Conservation (phyloP, 768 basidiomycete species). For the Porphyrellus cyaneotinctus region DNA sequence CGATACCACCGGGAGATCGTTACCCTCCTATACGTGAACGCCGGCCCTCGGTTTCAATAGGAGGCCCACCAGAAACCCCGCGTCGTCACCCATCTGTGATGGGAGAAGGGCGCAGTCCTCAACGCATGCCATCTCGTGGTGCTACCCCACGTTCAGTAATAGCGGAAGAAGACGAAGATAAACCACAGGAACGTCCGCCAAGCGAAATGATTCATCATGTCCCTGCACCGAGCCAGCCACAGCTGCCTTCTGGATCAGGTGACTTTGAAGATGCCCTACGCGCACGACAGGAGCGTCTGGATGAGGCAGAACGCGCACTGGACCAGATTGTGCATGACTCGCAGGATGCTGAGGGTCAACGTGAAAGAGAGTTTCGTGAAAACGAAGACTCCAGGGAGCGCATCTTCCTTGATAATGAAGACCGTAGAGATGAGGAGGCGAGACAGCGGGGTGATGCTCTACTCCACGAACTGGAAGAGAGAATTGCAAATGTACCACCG, state of each 20-base stretch:
- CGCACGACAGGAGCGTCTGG: constrained; percentile 50
- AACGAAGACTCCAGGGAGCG: constrained; percentile 64
- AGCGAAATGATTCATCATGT: constrained; percentile 28
- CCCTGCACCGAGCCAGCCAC: constrained; percentile 10
- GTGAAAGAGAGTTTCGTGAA: constrained; percentile 60
- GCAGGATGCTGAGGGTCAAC: constrained; percentile 56
- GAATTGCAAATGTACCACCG: constrained; percentile 21
- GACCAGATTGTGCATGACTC: constrained; percentile 45
- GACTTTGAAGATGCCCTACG: constrained; percentile 44
- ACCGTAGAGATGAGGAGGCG: constrained; percentile 53
- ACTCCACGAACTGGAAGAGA: constrained; percentile 28
- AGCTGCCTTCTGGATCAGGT: constrained; percentile 21
- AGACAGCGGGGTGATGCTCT: constrained; percentile 33
- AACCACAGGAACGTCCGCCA: constrained; percentile 7
- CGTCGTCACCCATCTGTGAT: constrained; percentile 7
- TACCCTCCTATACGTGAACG: constrained; percentile 5
- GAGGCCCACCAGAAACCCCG: constrained; percentile 1
- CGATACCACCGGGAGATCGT: constrained; percentile 8
- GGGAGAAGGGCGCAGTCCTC: constrained; percentile 2
- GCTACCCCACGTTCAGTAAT: constrained; percentile 9
- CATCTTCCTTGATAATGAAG: constrained; percentile 57
- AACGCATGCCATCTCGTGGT: constrained; percentile 18
- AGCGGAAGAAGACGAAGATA: constrained; percentile 15
- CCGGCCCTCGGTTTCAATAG: background rate
- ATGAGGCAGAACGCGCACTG: constrained; percentile 50